A percentile compares a stretch with the other conserved stretches of the same genome.
phyloP scores from a whole-genome alignment of 345 rosid genomes.

The Hirschfeldia incana region DNA sequence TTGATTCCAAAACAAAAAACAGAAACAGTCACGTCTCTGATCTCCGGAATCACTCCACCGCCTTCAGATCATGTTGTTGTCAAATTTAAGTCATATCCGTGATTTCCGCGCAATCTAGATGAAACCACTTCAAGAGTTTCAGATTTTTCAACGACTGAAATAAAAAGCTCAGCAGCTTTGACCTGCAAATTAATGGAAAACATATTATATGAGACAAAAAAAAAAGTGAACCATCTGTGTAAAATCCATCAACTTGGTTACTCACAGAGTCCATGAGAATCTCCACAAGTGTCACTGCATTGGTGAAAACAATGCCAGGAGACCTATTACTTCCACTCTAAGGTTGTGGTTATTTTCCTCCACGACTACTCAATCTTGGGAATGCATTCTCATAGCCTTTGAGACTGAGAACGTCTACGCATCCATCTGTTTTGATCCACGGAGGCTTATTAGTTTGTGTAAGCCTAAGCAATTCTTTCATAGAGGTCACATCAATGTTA shows the following conservation, averaged over 20 bases:
- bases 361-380: conserved; percentile 24
- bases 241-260: neutral
- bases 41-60: too few relatives aligned
- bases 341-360: conserved; percentile 57
- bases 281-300: conserved; percentile 70
- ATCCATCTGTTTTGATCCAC: conserved; percentile 62
- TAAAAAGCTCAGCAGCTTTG: conserved; percentile 72
- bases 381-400: conserved; percentile 45
- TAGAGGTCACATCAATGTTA: conserved; percentile 52
- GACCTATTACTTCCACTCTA: conserved; percentile 76
- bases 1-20: too few relatives aligned
- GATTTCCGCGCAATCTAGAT: conserved; percentile 49
- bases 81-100: conserved; percentile 45
- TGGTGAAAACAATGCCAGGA: conserved; percentile 75
- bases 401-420: conserved; percentile 65
- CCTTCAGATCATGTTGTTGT: neutral
- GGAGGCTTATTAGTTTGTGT: conserved; percentile 49
- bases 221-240: neutral
- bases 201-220: neutral
- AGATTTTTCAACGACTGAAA: conserved; percentile 62
- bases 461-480: conserved; percentile 66
- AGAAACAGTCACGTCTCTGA: too few relatives aligned
- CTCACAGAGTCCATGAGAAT: conserved; percentile 93
- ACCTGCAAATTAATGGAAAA: conserved; percentile 44
- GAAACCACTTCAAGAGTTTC: conserved; percentile 73